phyloP scores from a whole-genome alignment of 805 yeast species.

The Starmerella vaccinii region DNA sequence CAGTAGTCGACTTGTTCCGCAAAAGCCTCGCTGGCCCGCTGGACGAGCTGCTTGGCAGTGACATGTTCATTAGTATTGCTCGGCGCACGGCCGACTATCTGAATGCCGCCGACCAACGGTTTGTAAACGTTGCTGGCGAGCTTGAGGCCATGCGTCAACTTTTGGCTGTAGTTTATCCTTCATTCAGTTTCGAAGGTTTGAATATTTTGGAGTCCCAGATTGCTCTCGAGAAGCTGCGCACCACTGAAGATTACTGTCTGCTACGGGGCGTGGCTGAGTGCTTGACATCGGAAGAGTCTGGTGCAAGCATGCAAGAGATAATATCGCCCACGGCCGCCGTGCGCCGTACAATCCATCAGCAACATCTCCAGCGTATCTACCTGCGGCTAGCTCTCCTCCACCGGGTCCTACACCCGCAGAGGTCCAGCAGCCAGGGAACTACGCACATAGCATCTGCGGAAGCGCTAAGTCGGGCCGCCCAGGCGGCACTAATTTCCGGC shows the following conservation, averaged over 20 bases:
- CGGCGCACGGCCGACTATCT: slow-evolving; percentile 14
- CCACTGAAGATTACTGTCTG: slow-evolving; percentile 28
- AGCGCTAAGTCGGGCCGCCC: not conserved
- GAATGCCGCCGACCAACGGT: slow-evolving; percentile 3
- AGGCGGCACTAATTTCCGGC: not conserved
- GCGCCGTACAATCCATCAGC: slow-evolving; percentile 1
- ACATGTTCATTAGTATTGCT: slow-evolving; percentile 21
- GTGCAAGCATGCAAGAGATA: not conserved
- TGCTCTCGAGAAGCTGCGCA: slow-evolving; percentile 29
- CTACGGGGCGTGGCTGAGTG: slow-evolving; percentile 24
- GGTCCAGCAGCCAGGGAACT: not conserved
- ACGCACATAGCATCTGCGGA: not conserved
- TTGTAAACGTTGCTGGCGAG: slow-evolving; percentile 26
- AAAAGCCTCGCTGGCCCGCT: slow-evolving; percentile 24
- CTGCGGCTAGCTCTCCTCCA: not conserved
- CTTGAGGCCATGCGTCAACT: slow-evolving; percentile 30
- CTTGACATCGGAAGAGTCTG: slow-evolving; percentile 9
- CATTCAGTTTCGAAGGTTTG: slow-evolving; percentile 11
- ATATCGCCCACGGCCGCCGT: not conserved
- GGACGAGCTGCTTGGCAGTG: slow-evolving; percentile 25
- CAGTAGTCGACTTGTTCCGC: slow-evolving; percentile 22
- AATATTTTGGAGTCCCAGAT: slow-evolving; percentile 16
- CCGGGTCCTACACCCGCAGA: not conserved
- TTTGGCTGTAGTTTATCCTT: slow-evolving; percentile 22
- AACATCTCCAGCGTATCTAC: slow-evolving; percentile 4